Evolutionary conservation across 1,284 basidiomycete species (phyloP).

Genomic region (Malassezia globosa): DNA sequence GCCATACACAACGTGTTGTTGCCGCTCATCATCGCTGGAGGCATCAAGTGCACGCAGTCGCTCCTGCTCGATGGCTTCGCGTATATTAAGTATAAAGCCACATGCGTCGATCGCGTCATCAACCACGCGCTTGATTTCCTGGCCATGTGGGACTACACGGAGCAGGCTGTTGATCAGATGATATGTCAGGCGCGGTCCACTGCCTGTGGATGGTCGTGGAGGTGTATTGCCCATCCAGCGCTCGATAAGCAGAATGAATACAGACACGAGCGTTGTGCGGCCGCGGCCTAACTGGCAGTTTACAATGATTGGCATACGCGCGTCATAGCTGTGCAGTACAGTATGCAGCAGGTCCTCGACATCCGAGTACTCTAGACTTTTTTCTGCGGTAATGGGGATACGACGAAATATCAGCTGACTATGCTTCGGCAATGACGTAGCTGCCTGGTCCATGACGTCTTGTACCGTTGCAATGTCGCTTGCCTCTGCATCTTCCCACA

Average conservation of each 20-base stretch:
- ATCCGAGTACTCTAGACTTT: conserved; percentile 48
- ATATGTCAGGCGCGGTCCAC: conserved; percentile 25
- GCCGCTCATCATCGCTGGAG: conserved; percentile 63
- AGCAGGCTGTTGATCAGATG: conserved; percentile 67
- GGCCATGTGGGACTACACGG: conserved; percentile 80
- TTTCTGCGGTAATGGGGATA: conserved; percentile 73
- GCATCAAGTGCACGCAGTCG: conserved; percentile 63
- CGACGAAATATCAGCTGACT: conserved; percentile 67
- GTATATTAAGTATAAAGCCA: conserved; percentile 62
- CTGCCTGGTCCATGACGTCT: conserved; percentile 63
- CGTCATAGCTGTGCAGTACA: conserved; percentile 63
- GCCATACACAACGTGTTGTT: conserved; percentile 50
- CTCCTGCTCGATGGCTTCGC: conserved; percentile 77
- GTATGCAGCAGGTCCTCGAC: conserved; percentile 60
- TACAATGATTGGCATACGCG: conserved; percentile 68
- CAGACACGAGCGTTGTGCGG: conserved; percentile 79
- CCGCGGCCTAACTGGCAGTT: conserved; percentile 94
- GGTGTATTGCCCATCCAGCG: conserved; percentile 5
- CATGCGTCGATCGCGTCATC: conserved; percentile 87
- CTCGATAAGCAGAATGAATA: conserved; percentile 61
- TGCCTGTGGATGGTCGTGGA: background rate
- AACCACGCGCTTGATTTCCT: conserved; percentile 71
- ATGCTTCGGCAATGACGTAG: conserved; percentile 27
- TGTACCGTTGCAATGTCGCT: conserved; percentile 71
- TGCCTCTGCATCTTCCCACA: conserved; percentile 84